phyloP scores from a whole-genome alignment of 352 stramenopile species.

The Phytophthora sansomeana region DNA sequence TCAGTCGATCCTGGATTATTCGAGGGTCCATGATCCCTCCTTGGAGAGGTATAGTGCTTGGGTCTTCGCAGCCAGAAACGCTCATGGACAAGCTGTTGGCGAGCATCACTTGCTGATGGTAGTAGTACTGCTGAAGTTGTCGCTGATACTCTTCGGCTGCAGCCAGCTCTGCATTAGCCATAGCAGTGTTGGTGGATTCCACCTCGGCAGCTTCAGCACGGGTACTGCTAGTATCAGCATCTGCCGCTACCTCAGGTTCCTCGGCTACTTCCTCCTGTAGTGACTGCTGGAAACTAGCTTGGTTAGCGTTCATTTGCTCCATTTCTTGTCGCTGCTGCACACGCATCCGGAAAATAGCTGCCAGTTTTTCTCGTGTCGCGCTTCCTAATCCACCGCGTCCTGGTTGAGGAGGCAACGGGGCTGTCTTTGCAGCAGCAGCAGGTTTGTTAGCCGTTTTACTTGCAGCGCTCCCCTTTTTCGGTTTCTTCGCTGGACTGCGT shows the following conservation, averaged over 20 bases:
- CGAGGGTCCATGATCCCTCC: constrained; percentile 67
- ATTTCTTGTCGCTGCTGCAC: constrained; percentile 59
- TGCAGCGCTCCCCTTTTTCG: constrained; percentile 6
- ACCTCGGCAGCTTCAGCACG: constrained; percentile 2
- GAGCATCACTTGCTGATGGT: constrained; percentile 72
- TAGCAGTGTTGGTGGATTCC: constrained; percentile 5
- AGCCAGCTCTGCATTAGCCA: constrained; percentile 24
- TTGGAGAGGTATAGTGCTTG: constrained; percentile 36
- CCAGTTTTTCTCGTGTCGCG: constrained; percentile 58
- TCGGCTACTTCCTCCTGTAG: constrained; percentile 37
- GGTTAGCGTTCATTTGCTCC: constrained; percentile 30
- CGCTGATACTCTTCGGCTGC: constrained; percentile 59
- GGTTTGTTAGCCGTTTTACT: constrained; percentile 1
- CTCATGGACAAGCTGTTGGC: constrained; percentile 42
- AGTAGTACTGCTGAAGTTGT: constrained; percentile 71
- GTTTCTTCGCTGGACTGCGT: constrained; percentile 17
- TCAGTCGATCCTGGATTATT: constrained; percentile 66
- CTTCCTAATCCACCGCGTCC: constrained; percentile 23
- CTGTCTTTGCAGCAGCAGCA: constrained; percentile 10
- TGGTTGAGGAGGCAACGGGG: constrained; percentile 10
- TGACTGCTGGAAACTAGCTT: constrained; percentile 33
- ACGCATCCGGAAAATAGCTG: constrained; percentile 68
- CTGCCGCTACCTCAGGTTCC: neutral
- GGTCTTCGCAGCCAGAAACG: constrained; percentile 25
- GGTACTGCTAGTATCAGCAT: neutral